Percentiles rank a stretch among this genome's conserved stretches.
Conservation (phyloP, 2,329 filamentous ascomycete species). For the Neonectria ditissima region DNA sequence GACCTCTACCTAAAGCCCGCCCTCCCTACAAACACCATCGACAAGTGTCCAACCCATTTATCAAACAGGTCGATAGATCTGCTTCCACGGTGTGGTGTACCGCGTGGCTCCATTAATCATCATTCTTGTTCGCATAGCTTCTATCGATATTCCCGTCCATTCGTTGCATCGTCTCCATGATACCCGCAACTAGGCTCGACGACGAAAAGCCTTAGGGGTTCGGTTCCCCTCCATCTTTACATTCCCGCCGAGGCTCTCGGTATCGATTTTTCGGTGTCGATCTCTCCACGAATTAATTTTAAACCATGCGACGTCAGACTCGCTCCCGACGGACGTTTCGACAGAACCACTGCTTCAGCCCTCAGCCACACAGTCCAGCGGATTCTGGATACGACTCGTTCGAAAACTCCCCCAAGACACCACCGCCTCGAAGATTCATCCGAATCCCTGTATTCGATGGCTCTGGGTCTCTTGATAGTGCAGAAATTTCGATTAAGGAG, state of each 20-base stretch:
- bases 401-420: conserved; percentile 33
- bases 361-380: conserved; percentile 31
- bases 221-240: not conserved
- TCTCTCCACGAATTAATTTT: not conserved
- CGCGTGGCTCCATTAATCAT: conserved; percentile 28
- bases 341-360: conserved; percentile 14
- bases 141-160: conserved; percentile 32
- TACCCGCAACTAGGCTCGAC: not conserved
- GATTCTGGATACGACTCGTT: conserved; percentile 49
- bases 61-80: conserved; percentile 21
- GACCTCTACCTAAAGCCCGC: conserved; percentile 30
- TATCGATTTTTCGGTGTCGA: not conserved
- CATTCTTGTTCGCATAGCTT: conserved; percentile 13
- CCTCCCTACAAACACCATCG: conserved; percentile 35
- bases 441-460: conserved; percentile 35
- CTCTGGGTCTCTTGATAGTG: conserved; percentile 24
- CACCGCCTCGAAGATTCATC: conserved; percentile 13
- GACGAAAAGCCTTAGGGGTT: not conserved
- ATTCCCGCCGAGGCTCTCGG: not conserved
- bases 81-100: conserved; percentile 12
- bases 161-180: conserved; percentile 32
- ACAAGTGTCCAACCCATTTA: conserved; percentile 40
- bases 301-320: conserved; percentile 24
- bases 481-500: conserved; percentile 10
- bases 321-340: conserved; percentile 22